Evolutionary conservation across 75 land plant genomes (phyloP).

Genomic region (Picea sitchensis): DNA sequence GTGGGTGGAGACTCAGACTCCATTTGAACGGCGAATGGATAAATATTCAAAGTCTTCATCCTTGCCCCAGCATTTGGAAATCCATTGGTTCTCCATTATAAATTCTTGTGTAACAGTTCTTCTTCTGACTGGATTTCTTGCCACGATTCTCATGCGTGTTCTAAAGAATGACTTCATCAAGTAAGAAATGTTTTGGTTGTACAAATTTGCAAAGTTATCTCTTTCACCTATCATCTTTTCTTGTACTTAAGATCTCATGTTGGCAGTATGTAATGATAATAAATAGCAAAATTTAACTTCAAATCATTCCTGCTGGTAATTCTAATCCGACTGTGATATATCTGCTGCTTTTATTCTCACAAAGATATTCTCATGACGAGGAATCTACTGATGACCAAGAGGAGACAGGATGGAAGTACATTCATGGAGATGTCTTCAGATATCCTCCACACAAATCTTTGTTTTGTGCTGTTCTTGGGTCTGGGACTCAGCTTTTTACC

Average conservation of each 20-base stretch:
- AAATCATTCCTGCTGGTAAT: no score
- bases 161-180: slow-evolving; percentile 87
- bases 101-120: slow-evolving; percentile 82
- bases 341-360: background rate
- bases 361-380: slow-evolving; percentile 59
- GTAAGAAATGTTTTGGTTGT: slow-evolving; percentile 31
- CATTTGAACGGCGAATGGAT: slow-evolving; percentile 66
- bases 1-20: slow-evolving; percentile 55
- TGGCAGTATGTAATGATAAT: no score
- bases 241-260: background rate
- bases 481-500: slow-evolving; percentile 70
- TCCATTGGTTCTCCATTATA: slow-evolving; percentile 90
- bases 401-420: slow-evolving; percentile 86
- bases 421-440: slow-evolving; percentile 85
- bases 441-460: slow-evolving; percentile 64
- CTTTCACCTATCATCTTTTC: background rate
- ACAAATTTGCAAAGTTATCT: background rate
- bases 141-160: slow-evolving; percentile 76
- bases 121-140: slow-evolving; percentile 75
- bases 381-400: slow-evolving; percentile 68
- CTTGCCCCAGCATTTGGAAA: slow-evolving; percentile 57
- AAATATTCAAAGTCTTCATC: slow-evolving; percentile 66
- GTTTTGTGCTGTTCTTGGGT: slow-evolving; percentile 68
- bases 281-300: no score
- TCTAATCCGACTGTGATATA: background rate